phyloP scores from a whole-genome alignment of 2,329 filamentous ascomycete genomes.

The Cordyceps farinosa region DNA sequence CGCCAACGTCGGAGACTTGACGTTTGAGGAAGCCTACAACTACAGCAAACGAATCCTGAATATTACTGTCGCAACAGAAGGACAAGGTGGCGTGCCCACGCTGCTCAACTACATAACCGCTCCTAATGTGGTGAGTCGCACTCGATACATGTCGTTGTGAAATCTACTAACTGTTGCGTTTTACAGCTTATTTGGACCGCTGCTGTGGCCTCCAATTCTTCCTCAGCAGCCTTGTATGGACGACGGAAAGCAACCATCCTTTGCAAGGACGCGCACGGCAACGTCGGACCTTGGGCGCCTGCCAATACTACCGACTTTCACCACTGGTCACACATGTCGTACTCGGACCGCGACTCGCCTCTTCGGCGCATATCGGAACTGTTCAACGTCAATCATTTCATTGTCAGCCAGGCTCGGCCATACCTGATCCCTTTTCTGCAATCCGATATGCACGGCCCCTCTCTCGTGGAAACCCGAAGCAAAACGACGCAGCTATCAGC shows the following conservation, averaged over 20 bases:
- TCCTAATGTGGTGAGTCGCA: constrained; percentile 74
- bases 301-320: constrained; percentile 59
- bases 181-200: constrained; percentile 72
- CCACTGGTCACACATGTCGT: constrained; percentile 64
- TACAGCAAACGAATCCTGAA: constrained; percentile 84
- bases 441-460: constrained; percentile 74
- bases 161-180: not conserved
- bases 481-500: constrained; percentile 55
- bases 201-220: constrained; percentile 71
- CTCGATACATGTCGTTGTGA: not conserved
- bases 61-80: constrained; percentile 79
- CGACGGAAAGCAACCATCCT: constrained; percentile 62
- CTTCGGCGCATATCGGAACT: constrained; percentile 73
- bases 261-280: constrained; percentile 72
- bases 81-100: constrained; percentile 72
- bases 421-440: constrained; percentile 84
- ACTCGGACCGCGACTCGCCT: constrained; percentile 61
- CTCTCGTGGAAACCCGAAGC: constrained; percentile 56
- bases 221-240: constrained; percentile 61
- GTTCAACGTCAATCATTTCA: constrained; percentile 94
- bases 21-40: constrained; percentile 88
- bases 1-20: constrained; percentile 81
- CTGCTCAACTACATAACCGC: constrained; percentile 90
- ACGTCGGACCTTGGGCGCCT: constrained; percentile 70
- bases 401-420: constrained; percentile 86